Percentiles rank a stretch among this genome's conserved stretches.
These are phyloP conservation scores for Henckelia pumila DNA, from an alignment of 257 asterid species.

Conservation along the genomic window DNA sequence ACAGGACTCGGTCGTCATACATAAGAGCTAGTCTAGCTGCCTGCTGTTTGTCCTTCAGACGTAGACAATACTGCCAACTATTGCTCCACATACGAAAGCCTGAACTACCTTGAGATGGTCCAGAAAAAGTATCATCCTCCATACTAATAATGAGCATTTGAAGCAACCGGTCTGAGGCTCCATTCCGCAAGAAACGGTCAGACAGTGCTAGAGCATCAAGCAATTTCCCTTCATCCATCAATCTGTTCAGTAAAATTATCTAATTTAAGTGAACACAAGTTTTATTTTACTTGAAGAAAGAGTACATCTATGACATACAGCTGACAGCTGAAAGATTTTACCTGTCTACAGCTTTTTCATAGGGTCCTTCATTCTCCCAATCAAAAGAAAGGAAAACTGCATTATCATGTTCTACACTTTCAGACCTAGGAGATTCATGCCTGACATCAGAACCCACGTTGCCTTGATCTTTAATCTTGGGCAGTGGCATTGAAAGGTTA, in stretches of 20 bases:
- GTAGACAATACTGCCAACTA: conserved; percentile 94
- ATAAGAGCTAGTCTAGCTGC: conserved; percentile 87
- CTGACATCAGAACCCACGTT: conserved; percentile 47
- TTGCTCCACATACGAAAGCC: conserved; percentile 65
- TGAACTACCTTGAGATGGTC: conserved; percentile 51
- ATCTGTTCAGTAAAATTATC: conserved; percentile 42
- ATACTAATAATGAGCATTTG: conserved; percentile 64
- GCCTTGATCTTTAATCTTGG: conserved; percentile 56
- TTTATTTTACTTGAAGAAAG: not conserved
- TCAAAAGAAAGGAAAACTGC: conserved; percentile 85
- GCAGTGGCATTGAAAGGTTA: conserved; percentile 40
- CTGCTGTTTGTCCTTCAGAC: conserved; percentile 77
- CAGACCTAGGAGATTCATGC: conserved; percentile 61
- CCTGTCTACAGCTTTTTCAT: conserved; percentile 91
- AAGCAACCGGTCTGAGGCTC: conserved; percentile 91
- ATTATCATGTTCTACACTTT: conserved; percentile 50
- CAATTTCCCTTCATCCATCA: conserved; percentile 85
- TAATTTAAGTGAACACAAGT: conserved; percentile 19
- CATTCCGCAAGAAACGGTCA: conserved; percentile 87
- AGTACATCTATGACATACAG: conserved; percentile 16
- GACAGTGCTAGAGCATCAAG: conserved; percentile 95
- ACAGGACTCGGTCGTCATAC: conserved; percentile 51
- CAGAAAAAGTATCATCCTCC: conserved; percentile 54
- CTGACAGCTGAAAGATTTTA: conserved; percentile 24
- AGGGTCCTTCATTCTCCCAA: conserved; percentile 93